A percentile compares a stretch with the other conserved stretches of the same genome.
These are phyloP conservation scores for Pholiota adiposa DNA, from an alignment of 1,284 basidiomycete genomes.

Conservation along the genomic window DNA sequence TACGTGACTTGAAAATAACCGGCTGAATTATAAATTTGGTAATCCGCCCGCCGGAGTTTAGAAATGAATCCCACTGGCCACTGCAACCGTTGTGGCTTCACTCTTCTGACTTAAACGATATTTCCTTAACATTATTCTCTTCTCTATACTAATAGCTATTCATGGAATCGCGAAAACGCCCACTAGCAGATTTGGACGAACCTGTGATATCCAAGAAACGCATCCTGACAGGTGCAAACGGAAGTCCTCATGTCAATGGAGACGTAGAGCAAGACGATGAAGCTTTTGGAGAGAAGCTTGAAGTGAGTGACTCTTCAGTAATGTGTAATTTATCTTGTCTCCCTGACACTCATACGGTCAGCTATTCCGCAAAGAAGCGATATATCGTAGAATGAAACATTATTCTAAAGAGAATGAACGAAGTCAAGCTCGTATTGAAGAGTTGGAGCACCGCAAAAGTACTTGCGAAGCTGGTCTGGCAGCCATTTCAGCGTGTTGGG, in stretches of 20 bases:
- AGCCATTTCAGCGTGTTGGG: conserved; percentile 89
- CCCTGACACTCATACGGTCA: conserved; percentile 32
- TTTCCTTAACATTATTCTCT: conserved; percentile 23
- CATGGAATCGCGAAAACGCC: conserved; percentile 71
- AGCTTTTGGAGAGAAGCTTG: conserved; percentile 66
- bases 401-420: conserved; percentile 85
- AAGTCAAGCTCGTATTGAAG: conserved; percentile 66
- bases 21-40: conserved; percentile 36
- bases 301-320: conserved; percentile 51
- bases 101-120: conserved; percentile 18
- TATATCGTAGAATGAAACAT: conserved; percentile 90
- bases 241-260: conserved; percentile 67
- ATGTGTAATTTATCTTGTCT: conserved; percentile 1
- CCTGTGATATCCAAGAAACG: conserved; percentile 66
- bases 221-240: conserved; percentile 56
- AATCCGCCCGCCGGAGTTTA: conserved; percentile 43
- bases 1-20: not conserved
- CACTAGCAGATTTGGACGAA: conserved; percentile 59
- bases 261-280: conserved; percentile 49
- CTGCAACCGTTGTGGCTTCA: conserved; percentile 14
- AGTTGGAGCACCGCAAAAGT: conserved; percentile 74
- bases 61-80: conserved; percentile 28
- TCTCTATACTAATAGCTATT: conserved; percentile 21
- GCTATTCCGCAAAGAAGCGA: conserved; percentile 89
- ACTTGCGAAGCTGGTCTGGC: conserved; percentile 81